Base-by-base conservation (phyloP, 139 green algal genomes). In the Volvox reticuliferus region DNA sequence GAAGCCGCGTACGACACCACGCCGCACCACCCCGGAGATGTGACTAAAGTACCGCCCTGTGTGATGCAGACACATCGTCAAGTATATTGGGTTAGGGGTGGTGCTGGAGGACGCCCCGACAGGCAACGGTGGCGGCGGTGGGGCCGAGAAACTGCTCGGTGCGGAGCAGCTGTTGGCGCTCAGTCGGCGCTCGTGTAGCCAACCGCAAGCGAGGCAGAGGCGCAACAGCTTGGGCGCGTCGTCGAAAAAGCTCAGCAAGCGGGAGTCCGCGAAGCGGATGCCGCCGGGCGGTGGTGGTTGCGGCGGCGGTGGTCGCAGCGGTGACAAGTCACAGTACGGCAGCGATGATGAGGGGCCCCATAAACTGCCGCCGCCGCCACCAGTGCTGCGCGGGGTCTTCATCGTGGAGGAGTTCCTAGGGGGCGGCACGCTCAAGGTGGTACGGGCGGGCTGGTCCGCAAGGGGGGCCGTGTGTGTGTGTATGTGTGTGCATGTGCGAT, bases 331-430 rank as follows among this genome's bases (percentile, higher is more conserved):
- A 55, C 44, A 14, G 44, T 55, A 55, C 44, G 44, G 44, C 44
- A 55, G 44, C 24, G 71, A 79, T 20, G 71, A 79, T 30, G 21
- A 2, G 71, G 21, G 26, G 71, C 30, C 32, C 16, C 77, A 28
- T 36, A 13, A 17, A 50, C 36, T 50, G 44, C 6, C 36, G 79
- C 37, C 78, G 78, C 36, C 37, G 79, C 21, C 12, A 36, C 79
- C 37, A 50, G 37, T 86, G 26, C 55, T 87, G 5, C 28, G 55
- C 22, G 82, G 62, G 61, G 26, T 87, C 1, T 87, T 78, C 62
- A 87, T 87, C 18, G 82, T 87, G 61, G 61, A 76, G 13, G 82
- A 87, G 30, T 87, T 37, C 82, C 62, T 87, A 32, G 82, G 19
- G 6, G 82, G 55, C 9, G 82, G 82, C 82, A 78, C 82, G 62